A percentile compares a stretch with the other conserved stretches of the same genome.
These are phyloP conservation scores for Tolypocladium album DNA, from an alignment of 2,329 filamentous ascomycete species.

Conservation along the genomic window DNA sequence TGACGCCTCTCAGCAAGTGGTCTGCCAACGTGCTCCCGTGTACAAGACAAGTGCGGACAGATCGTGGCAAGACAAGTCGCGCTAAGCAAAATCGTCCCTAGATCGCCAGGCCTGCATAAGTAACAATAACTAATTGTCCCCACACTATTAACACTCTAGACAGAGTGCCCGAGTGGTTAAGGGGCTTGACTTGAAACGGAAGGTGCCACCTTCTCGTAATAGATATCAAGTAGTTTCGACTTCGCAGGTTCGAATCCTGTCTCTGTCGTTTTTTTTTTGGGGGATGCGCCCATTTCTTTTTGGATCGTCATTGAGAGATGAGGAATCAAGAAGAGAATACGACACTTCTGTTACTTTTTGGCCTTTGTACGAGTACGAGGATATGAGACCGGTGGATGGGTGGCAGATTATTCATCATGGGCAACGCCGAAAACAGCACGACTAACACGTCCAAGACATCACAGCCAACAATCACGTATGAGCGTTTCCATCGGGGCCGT, in stretches of 20 bases:
- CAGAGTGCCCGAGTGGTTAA: conserved; percentile 4
- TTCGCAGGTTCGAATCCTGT: conserved; percentile 4
- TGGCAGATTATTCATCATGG: too few species aligned
- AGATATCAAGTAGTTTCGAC: conserved; percentile 2
- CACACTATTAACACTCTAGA: not conserved
- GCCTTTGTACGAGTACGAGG: too few species aligned
- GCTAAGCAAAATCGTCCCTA: too few species aligned
- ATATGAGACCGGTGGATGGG: too few species aligned
- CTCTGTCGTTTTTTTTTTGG: conserved; percentile 2
- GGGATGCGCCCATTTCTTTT: not conserved
- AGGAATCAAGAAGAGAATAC: too few species aligned
- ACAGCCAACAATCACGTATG: not conserved
- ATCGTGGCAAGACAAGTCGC: too few species aligned
- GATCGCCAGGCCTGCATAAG: not conserved
- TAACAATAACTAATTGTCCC: not conserved
- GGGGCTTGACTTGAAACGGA: conserved; percentile 2
- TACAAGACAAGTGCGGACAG: too few species aligned
- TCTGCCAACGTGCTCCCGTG: too few species aligned
- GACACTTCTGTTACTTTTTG: not conserved
- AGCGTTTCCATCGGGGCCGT: too few species aligned
- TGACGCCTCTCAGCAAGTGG: too few species aligned
- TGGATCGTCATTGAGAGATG: not conserved
- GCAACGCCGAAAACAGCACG: too few species aligned
- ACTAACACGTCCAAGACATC: not conserved
- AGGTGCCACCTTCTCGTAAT: not conserved